Evolutionary conservation across 2,329 filamentous ascomycete genomes (phyloP).

Genomic region (Colletotrichum higginsianum): DNA sequence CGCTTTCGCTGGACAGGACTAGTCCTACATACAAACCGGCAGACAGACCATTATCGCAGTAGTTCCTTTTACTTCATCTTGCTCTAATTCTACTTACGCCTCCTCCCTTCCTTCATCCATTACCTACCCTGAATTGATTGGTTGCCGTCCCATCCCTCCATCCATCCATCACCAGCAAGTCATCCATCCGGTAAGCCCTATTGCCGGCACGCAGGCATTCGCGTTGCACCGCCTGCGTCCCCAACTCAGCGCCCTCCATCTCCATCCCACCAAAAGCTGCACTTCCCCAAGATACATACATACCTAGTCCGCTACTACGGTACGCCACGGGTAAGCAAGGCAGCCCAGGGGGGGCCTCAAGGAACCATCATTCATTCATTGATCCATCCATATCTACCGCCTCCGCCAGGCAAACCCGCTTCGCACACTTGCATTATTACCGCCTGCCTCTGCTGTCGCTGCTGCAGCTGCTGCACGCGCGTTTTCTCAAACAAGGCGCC

Average conservation of each 20-base stretch:
- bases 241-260: not conserved
- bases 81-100: conserved; percentile 7
- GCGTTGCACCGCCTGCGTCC: not conserved
- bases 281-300: not conserved
- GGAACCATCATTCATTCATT: conserved; percentile 10
- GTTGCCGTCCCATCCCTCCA: not conserved
- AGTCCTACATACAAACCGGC: too few species aligned
- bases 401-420: conserved; percentile 22
- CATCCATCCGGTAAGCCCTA: too few species aligned
- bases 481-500: conserved; percentile 34
- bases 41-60: not conserved
- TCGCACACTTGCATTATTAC: conserved; percentile 14
- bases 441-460: too few species aligned
- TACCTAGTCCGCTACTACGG: not conserved
- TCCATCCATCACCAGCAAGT: not conserved
- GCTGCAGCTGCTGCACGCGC: conserved; percentile 12
- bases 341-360: conserved; percentile 5
- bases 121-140: conserved; percentile 13
- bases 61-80: conserved; percentile 4
- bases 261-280: conserved; percentile 8
- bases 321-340: conserved; percentile 6
- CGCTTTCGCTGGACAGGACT: conserved; percentile 12
- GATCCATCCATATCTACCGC: conserved; percentile 19
- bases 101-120: not conserved
- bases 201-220: not conserved